These are phyloP conservation scores for Allantophomopsis lycopodina DNA, from an alignment of 2,329 filamentous ascomycete species.

Conservation along the genomic window DNA sequence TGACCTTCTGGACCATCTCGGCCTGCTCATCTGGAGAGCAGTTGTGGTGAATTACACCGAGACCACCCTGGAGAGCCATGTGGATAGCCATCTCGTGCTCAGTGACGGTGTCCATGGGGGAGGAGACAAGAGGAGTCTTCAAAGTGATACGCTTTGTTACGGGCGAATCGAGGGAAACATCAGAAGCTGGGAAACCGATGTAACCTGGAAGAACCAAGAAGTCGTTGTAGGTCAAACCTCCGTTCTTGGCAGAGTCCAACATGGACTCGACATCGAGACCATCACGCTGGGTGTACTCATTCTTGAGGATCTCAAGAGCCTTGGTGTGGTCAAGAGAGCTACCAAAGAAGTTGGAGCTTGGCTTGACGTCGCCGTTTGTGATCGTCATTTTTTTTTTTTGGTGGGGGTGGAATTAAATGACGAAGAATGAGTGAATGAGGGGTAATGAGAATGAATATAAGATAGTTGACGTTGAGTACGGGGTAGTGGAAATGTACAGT, in stretches of 20 bases:
- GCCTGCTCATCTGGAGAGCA: conserved; percentile 95
- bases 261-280: conserved; percentile 78
- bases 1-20: conserved; percentile 98
- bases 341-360: conserved; percentile 32
- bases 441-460: conserved; percentile 10
- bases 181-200: conserved; percentile 91
- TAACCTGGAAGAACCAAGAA: conserved; percentile 94
- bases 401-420: conserved; percentile 16
- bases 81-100: conserved; percentile 99
- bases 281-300: conserved; percentile 66
- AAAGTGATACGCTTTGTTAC: conserved; percentile 91
- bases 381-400: conserved; percentile 48
- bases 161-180: conserved; percentile 77
- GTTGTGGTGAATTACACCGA: conserved; percentile 98
- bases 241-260: conserved; percentile 81
- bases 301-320: conserved; percentile 67
- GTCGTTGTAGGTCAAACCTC: conserved; percentile 96
- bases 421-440: conserved; percentile 14
- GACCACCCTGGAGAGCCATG: conserved; percentile 77
- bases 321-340: conserved; percentile 49
- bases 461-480: conserved; percentile 26
- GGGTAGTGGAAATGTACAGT: conserved; percentile 28
- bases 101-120: conserved; percentile 98
- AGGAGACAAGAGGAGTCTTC: conserved; percentile 94
- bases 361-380: conserved; percentile 47